Percentiles rank a stretch among this genome's conserved stretches.
Evolutionary conservation across 768 basidiomycete genomes (phyloP).

Genomic region (Lactarius quietus): DNA sequence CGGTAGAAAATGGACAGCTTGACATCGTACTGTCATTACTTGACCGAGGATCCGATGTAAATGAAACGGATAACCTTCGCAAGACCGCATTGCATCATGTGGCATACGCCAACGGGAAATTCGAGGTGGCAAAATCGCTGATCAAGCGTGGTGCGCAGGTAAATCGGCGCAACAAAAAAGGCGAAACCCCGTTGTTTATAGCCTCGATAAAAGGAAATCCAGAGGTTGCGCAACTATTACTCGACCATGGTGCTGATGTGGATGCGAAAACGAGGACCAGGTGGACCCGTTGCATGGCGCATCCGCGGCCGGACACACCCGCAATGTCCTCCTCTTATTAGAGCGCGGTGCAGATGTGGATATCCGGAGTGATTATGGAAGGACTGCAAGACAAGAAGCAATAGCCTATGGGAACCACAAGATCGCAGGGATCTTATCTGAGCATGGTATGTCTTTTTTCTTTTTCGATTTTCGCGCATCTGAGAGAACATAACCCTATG

Average conservation of each 20-base stretch:
- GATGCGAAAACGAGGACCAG: neutral
- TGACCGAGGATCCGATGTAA: neutral
- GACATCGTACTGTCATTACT: too few species aligned
- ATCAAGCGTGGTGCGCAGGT: neutral
- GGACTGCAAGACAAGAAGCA: neutral
- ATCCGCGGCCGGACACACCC: neutral
- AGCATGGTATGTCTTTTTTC: too few species aligned
- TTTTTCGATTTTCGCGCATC: too few species aligned
- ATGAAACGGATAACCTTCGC: neutral
- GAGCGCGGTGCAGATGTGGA: neutral
- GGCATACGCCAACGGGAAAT: neutral
- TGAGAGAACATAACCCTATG: too few species aligned
- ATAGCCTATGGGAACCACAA: neutral
- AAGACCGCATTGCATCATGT: neutral
- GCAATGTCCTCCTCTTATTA: neutral
- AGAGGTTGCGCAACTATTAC: neutral
- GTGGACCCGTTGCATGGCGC: conserved; percentile 1
- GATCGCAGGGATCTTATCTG: neutral
- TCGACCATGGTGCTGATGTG: neutral
- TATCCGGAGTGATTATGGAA: neutral
- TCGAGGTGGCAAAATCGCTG: neutral
- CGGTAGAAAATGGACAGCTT: neutral
- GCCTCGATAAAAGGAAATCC: neutral
- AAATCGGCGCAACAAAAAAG: neutral
- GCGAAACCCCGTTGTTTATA: neutral